A percentile compares a stretch with the other conserved stretches of the same genome.
phyloP scores from a whole-genome alignment of 2,329 filamentous ascomycete genomes.

The Diaporthe humulicola region DNA sequence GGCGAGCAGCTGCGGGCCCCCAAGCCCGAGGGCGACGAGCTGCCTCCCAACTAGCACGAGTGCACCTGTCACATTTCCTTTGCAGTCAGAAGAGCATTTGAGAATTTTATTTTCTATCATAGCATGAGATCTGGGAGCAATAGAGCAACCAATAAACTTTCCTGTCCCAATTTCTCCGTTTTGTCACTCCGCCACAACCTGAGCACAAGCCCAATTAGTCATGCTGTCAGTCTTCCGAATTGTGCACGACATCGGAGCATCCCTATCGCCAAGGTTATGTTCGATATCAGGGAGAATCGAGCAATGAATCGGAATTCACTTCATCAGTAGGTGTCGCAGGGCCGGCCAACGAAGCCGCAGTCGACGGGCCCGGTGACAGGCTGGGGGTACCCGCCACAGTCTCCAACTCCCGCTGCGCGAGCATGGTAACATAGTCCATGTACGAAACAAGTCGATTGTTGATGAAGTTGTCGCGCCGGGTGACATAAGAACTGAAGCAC shows the following conservation, averaged over 20 bases:
- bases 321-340: neutral
- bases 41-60: neutral
- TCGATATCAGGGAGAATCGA: neutral
- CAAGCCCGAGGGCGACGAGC: neutral
- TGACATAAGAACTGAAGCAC: too few species aligned
- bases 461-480: too few species aligned
- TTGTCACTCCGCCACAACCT: neutral
- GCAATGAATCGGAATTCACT: too few species aligned
- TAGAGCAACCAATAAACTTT: neutral
- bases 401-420: neutral
- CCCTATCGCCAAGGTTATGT: too few species aligned
- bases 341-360: neutral
- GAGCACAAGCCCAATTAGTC: neutral
- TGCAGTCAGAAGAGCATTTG: neutral
- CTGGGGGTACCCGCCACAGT: too few species aligned
- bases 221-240: neutral
- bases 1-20: conserved; percentile 8
- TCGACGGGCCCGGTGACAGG: neutral
- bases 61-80: neutral
- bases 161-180: neutral
- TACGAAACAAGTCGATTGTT: neutral
- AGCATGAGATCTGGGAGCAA: neutral
- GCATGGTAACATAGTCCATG: neutral
- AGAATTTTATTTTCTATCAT: neutral
- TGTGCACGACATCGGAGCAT: too few species aligned